Conservation (phyloP, 768 basidiomycete species). For the Paxillus ammoniavirescens region DNA sequence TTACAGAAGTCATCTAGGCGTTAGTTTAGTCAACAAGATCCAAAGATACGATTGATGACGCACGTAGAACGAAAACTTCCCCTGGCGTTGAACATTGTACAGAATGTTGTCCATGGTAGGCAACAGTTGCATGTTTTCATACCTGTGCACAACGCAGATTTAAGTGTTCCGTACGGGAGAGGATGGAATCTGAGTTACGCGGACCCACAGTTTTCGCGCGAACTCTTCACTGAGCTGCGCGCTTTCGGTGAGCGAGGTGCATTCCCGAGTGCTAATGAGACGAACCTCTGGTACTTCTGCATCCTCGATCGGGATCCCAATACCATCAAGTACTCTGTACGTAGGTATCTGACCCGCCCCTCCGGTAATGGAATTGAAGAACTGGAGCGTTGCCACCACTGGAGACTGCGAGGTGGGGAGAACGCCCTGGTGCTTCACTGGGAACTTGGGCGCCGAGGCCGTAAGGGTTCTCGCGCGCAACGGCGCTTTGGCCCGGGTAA, state of each 20-base stretch:
- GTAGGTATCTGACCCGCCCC: conserved; percentile 73
- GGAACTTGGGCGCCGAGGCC: conserved; percentile 11
- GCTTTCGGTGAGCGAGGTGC: conserved; percentile 6
- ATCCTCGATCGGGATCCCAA: conserved; percentile 69
- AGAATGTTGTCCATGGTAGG: conserved; percentile 86
- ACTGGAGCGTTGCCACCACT: conserved; percentile 66
- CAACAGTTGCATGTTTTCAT: conserved; percentile 75
- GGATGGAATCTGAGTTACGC: neutral
- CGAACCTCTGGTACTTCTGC: conserved; percentile 74
- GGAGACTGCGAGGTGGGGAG: conserved; percentile 53
- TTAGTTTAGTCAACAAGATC: neutral
- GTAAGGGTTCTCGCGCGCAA: conserved; percentile 15
- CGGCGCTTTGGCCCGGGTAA: neutral
- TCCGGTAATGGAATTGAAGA: conserved; percentile 75
- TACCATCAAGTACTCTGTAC: conserved; percentile 81
- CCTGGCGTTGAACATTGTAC: conserved; percentile 91
- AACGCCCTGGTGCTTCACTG: conserved; percentile 27
- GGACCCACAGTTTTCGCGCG: conserved; percentile 58
- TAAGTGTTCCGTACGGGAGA: neutral
- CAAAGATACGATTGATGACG: conserved; percentile 25
- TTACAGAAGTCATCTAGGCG: conserved; percentile 75
- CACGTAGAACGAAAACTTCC: conserved; percentile 89
- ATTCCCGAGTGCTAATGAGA: conserved; percentile 2
- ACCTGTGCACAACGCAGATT: conserved; percentile 37
- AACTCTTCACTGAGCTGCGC: conserved; percentile 63